Evolutionary conservation across 495 filamentous ascomycete genomes (phyloP), one percentile per base, ranked within the genome.

Genomic region (Gamarada debralockiae): DNA sequence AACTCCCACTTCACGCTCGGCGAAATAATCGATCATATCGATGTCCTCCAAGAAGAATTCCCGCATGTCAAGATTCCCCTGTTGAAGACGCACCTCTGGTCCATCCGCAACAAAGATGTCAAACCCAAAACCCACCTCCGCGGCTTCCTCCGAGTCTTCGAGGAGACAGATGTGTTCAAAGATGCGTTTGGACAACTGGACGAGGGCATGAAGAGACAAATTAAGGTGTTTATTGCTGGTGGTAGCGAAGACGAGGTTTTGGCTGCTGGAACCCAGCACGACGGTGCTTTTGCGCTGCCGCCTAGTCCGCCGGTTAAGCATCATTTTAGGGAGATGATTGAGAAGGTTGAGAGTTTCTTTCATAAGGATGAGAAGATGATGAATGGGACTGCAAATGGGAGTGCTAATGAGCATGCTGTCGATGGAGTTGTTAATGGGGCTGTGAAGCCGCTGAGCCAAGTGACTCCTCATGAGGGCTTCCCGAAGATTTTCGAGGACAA

Each of bases 1-100:
- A 43, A n/a, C 37, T 40, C 47, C 2, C 40, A 57, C 22, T 57
- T 51, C 23, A 41, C 50, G 12, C 42, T 57, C 5, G 54, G 48
- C 18, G 54, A 57, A 34, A 57, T 57, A 3, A 39, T 57, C 23
- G 54, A 57, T 21, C 54, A 57, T 27, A 48, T 57, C 27, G 25
- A 25, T 22, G 14, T 51, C 15, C 22, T 57, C 17, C 1, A 46
- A 24, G 47, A 44, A 14, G 54, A 57, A 36, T 52, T 51, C 37
- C 54, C 40, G 13, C 15, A 36, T 12, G 54, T 57, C 41, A 31
- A 51, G 5, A 21, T 57, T 21, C 17, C 20, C 1, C 36, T 47
- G 1, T 20, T 57, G 15, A 52, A 52, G 18, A 10, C 22, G 0
- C 54, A 57, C 48, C 54, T 57, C 31, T 47, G 48, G 47, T n/a